Percentiles rank a stretch among this genome's conserved stretches.
Conservation (phyloP, 768 basidiomycete species). For the Pleurotus ostreatus region DNA sequence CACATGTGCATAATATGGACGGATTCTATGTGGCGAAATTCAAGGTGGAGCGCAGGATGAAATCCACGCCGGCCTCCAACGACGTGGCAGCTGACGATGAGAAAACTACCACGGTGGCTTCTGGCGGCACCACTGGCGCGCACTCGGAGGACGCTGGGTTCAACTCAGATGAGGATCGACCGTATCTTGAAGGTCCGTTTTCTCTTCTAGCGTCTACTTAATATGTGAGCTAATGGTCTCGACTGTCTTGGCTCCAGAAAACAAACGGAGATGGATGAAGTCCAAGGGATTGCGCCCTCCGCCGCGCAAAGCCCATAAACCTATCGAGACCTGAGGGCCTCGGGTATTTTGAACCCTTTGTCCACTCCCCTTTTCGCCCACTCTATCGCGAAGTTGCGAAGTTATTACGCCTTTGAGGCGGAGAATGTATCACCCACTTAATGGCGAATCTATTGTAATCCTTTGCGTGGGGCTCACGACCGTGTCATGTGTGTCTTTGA, state of each 20-base stretch:
- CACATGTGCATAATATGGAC: conserved; percentile 99
- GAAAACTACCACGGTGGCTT: conserved; percentile 20
- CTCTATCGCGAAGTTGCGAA: too few relatives aligned
- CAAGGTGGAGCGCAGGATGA: conserved; percentile 81
- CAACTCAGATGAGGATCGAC: conserved; percentile 71
- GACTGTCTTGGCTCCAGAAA: not conserved
- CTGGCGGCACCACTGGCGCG: conserved; percentile 9
- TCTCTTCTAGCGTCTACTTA: conserved; percentile 8
- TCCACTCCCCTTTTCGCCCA: not conserved
- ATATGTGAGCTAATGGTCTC: not conserved
- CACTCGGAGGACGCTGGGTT: conserved; percentile 51
- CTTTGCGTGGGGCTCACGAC: not conserved
- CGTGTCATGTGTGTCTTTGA: not conserved
- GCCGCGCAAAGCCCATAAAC: conserved; percentile 37
- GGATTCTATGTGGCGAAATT: conserved; percentile 99
- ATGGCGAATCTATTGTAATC: not conserved
- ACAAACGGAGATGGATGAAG: conserved; percentile 69
- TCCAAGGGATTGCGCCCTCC: conserved; percentile 69
- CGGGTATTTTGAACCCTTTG: conserved; percentile 8
- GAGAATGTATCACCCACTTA: not conserved
- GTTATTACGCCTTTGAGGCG: not conserved
- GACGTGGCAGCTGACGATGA: conserved; percentile 23
- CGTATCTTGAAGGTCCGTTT: conserved; percentile 73
- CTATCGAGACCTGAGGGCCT: conserved; percentile 22
- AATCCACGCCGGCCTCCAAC: conserved; percentile 30